Percentiles rank a stretch among this genome's conserved stretches.
phyloP scores from a whole-genome alignment of 441 rosid species.

The Pelargonium myrrhifolium region DNA sequence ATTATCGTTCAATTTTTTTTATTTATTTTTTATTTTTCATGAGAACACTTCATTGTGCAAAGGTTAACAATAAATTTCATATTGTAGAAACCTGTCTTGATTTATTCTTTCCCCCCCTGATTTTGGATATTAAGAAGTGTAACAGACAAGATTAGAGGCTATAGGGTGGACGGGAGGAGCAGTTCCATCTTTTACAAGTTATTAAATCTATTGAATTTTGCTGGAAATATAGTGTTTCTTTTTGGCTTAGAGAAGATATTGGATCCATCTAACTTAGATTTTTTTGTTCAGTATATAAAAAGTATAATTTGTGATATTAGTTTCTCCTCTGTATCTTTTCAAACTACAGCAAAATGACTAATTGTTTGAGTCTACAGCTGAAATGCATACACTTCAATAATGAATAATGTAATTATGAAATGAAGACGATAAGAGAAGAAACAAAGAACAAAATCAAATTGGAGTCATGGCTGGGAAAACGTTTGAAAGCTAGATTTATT shows the following conservation, averaged over 20 bases:
- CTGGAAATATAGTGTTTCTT: no score
- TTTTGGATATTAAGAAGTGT: neutral
- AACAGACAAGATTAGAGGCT: neutral
- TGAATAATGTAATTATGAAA: neutral
- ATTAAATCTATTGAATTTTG: no score
- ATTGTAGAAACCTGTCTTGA: no score
- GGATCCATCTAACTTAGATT: neutral
- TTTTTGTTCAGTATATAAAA: neutral
- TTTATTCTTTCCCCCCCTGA: no score
- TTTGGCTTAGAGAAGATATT: neutral
- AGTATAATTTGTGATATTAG: neutral
- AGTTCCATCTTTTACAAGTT: no score
- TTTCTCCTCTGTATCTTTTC: neutral
- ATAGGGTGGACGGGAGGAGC: neutral
- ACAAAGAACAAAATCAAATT: neutral
- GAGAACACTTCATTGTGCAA: slow-evolving; percentile 1
- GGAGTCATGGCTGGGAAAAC: no score
- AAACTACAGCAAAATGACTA: neutral
- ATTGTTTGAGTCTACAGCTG: neutral
- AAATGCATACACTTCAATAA: neutral
- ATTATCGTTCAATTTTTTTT: neutral
- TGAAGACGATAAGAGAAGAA: no score
- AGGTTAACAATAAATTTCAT: neutral
- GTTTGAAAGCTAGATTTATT: no score
- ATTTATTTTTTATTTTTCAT: neutral